These are phyloP conservation scores for Myxozyma lipomycoides DNA, from an alignment of 805 yeast genomes.

Conservation along the genomic window DNA sequence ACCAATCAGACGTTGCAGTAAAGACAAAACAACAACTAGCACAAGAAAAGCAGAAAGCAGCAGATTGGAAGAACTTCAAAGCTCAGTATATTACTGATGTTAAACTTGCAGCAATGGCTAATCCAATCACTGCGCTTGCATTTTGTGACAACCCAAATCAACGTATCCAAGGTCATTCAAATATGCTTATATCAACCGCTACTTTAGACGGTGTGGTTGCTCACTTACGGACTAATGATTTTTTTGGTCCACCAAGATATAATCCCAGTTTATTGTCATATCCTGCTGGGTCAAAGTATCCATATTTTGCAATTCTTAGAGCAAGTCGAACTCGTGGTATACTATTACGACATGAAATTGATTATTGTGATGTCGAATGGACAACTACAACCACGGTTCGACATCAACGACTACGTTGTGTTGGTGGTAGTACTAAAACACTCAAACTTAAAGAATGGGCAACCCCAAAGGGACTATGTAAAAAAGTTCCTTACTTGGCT, in stretches of 20 bases:
- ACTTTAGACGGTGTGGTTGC: neutral
- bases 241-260: neutral
- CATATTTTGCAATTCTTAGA: slow-evolving; percentile 21
- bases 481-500: neutral
- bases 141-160: slow-evolving; percentile 1
- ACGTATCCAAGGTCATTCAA: neutral
- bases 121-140: slow-evolving; percentile 4
- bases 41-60: too few species aligned
- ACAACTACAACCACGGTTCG: slow-evolving; percentile 6
- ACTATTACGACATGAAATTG: slow-evolving; percentile 15
- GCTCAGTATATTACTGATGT: slow-evolving; percentile 1
- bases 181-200: neutral
- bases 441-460: slow-evolving; percentile 3
- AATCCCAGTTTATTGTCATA: slow-evolving; percentile 19
- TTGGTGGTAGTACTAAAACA: neutral
- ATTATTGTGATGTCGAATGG: slow-evolving; percentile 21
- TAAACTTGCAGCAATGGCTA: neutral
- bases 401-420: slow-evolving; percentile 11
- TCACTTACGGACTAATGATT: too few species aligned
- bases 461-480: slow-evolving; percentile 7
- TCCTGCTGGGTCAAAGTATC: slow-evolving; percentile 15
- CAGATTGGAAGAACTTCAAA: slow-evolving; percentile 1
- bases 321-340: neutral
- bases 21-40: too few species aligned
- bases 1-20: too few species aligned